These are phyloP conservation scores for Cubamyces lactineus DNA, from an alignment of 768 basidiomycete genomes.

Conservation along the genomic window DNA sequence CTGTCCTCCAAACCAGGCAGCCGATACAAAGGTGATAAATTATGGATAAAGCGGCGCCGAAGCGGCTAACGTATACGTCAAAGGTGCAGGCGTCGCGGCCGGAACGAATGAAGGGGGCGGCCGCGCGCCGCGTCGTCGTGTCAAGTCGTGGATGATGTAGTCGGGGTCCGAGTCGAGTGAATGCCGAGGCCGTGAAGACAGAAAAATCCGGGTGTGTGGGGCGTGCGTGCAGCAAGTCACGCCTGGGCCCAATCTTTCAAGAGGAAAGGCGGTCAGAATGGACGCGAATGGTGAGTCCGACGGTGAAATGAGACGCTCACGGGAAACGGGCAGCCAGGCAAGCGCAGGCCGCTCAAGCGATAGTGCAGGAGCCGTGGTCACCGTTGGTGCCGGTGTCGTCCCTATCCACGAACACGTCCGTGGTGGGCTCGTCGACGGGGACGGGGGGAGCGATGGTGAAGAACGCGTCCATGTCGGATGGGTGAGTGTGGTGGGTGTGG, in stretches of 20 bases:
- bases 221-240: too few relatives aligned
- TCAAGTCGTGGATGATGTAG: constrained; percentile 7
- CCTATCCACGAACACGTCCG: constrained; percentile 18
- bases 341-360: constrained; percentile 13
- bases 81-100: constrained; percentile 12
- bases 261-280: not conserved
- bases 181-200: constrained; percentile 1
- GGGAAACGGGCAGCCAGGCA: not conserved
- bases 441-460: constrained; percentile 26
- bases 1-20: not conserved
- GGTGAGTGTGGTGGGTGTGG: not conserved
- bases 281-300: not conserved
- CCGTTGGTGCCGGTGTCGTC: constrained; percentile 19
- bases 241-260: not conserved
- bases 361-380: constrained; percentile 17
- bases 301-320: not conserved
- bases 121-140: constrained; percentile 11
- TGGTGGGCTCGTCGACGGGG: constrained; percentile 24
- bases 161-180: not conserved
- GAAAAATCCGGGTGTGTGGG: not conserved
- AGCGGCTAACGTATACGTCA: not conserved
- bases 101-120: constrained; percentile 5
- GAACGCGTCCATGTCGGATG: constrained; percentile 25
- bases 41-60: constrained; percentile 3
- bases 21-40: constrained; percentile 19